Percentiles rank a stretch among this genome's conserved stretches.
Conservation (phyloP, 371 early-diverging fungal species). For the Synchytrium microbalum region DNA sequence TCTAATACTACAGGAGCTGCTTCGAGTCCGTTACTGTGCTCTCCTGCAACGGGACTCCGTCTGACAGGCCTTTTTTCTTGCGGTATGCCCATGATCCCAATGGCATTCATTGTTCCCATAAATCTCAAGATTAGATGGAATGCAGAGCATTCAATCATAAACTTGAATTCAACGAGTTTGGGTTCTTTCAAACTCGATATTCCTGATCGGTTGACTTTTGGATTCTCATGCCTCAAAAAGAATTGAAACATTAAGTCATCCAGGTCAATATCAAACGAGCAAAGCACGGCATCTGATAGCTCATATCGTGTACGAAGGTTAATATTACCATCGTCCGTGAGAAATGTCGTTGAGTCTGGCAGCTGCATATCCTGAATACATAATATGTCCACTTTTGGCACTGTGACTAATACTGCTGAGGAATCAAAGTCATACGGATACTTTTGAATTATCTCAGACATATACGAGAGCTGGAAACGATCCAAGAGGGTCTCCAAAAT, state of each 20-base stretch:
- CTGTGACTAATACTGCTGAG: conserved; percentile 45
- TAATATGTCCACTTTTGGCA: conserved; percentile 57
- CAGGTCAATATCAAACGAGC: conserved; percentile 57
- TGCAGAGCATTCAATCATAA: conserved; percentile 46
- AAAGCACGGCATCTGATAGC: conserved; percentile 52
- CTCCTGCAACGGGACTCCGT: conserved; percentile 21
- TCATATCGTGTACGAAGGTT: conserved; percentile 54
- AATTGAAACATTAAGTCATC: conserved; percentile 49
- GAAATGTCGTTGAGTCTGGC: conserved; percentile 56
- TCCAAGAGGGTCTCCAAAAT: conserved; percentile 64
- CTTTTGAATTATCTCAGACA: conserved; percentile 48
- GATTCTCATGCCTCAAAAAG: conserved; percentile 50
- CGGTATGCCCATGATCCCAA: conserved; percentile 58
- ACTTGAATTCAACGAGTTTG: conserved; percentile 49
- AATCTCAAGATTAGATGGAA: conserved; percentile 48
- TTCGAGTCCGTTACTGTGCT: conserved; percentile 21
- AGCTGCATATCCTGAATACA: conserved; percentile 72
- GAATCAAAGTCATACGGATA: conserved; percentile 26
- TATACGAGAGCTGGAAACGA: conserved; percentile 58
- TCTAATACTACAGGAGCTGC: conserved; percentile 61
- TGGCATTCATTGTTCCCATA: conserved; percentile 31
- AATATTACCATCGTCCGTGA: conserved; percentile 41
- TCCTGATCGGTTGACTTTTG: background rate
- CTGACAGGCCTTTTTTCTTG: conserved; percentile 35
- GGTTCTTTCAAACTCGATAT: background rate